Evolutionary conservation across 2,329 filamentous ascomycete species (phyloP), one percentile per base, ranked within the genome.

Genomic region (Fonsecaea pugnacius): DNA sequence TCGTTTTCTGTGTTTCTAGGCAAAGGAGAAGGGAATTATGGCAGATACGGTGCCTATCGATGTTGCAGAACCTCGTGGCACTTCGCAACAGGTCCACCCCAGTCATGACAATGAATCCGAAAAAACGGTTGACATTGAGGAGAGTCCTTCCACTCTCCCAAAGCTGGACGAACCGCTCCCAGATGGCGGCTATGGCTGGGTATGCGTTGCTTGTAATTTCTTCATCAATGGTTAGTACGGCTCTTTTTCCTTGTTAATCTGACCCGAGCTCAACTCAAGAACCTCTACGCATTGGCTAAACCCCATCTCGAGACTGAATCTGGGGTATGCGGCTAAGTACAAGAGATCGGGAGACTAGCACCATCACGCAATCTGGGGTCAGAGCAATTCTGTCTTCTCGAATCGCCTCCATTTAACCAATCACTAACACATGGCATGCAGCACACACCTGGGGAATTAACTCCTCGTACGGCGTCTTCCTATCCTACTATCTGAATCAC

Each of bases 371-470:
- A 66, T 58, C 60, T 10, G 43, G 18, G 43, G 43, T 48, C 21
- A 14, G 24, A 48, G 21, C 18, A 48, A 48, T 46, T 46, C 18
- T 46, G 9, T 24, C 40, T 6, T 18, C 50, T 59, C 18, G 35
- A 50, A 50, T 30, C 50, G 57, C 27, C 48, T 52, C 14, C 9
- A 14, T 16, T 38, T 36, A 33, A 38, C 60, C 55, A 61, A 54
- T 64, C 38, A 59, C 48, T 56, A 18, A 51, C 50, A 58, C 6
- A 32, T 35, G 21, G 21, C 24, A n/a, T n/a, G 36, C 21, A 68
- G 66, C n/a, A 7, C 89, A 91, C 72, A 91, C 89, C 0, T 92
- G 89, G 89, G 89, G 89, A 7, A 78, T 92, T 66, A 92, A 91
- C 73, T 86, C 66, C 9, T 76, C 78, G 40, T 82, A 81, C 65